These are phyloP conservation scores for Lachnellula hyalina DNA, from an alignment of 2,329 filamentous ascomycete genomes.

Conservation along the genomic window DNA sequence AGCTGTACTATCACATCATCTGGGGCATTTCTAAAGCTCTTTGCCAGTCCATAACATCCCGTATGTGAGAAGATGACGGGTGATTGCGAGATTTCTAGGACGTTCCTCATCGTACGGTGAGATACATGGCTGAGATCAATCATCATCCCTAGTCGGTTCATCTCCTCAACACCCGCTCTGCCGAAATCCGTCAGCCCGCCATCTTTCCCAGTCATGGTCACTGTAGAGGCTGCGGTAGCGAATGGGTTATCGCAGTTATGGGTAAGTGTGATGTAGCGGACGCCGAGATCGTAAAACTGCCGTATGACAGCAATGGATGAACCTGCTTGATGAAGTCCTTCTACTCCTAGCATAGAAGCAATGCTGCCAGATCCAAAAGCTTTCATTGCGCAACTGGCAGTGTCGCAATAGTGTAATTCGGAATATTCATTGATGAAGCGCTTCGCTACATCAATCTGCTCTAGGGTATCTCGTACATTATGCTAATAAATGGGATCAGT, in stretches of 20 bases:
- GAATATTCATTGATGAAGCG: conserved; percentile 34
- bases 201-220: conserved; percentile 14
- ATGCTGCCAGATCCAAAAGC: conserved; percentile 39
- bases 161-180: conserved; percentile 51
- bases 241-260: conserved; percentile 66
- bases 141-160: conserved; percentile 65
- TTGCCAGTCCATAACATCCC: conserved; percentile 52
- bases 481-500: neutral
- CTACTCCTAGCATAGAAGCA: conserved; percentile 53
- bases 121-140: conserved; percentile 61
- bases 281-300: conserved; percentile 55
- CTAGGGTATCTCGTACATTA: conserved; percentile 45
- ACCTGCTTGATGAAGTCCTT: conserved; percentile 52
- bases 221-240: conserved; percentile 34
- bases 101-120: conserved; percentile 57
- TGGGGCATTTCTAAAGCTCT: conserved; percentile 60
- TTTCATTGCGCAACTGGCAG: conserved; percentile 15
- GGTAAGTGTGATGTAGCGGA: conserved; percentile 61
- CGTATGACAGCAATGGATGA: conserved; percentile 52
- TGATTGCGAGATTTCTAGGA: conserved; percentile 44
- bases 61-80: conserved; percentile 64
- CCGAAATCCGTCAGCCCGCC: conserved; percentile 51
- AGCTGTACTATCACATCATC: conserved; percentile 57
- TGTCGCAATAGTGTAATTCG: conserved; percentile 23
- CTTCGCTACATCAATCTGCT: conserved; percentile 52